Evolutionary conservation across 2,329 filamentous ascomycete species (phyloP), one percentile per base, ranked within the genome.

Genomic region (Orbilia quercus): DNA sequence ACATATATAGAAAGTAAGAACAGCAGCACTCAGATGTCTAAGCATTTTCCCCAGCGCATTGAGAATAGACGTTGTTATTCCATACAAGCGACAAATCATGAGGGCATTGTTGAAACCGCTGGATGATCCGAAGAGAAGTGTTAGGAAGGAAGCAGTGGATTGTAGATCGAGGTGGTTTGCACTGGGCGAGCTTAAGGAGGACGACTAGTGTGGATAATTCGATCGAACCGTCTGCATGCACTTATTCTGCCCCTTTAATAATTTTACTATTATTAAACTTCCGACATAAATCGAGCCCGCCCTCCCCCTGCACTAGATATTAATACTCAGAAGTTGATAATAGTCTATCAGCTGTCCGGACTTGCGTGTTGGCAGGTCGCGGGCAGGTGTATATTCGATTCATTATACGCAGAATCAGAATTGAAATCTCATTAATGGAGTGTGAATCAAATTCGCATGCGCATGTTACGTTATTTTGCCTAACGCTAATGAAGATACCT

Each of bases 91-190:
- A 53, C 82, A 85, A 53, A 87, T 90, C 7, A 81, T 88, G 51
- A 84, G 85, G 77, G 82, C 83, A 20, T 79, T 90, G 76, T 81
- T 83, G 47, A 79, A 77, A 14, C 84, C 85, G 23, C 78, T 90
- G 75, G 88, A 90, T 81, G 88, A 90, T 79, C 81, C 82, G 31
- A 89, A 87, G 80, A 81, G 88, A 74, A 83, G 84, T 78, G 88
- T 90, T 7, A 82, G 88, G 44, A 84, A 85, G 74, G 86, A 86
- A 69, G 77, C 76, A 6, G 76, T 78, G 9, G 74, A 77, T 50
- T 77, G 76, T 60, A 63, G 77, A 25, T 73, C 73, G 2, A 76
- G 63, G 36, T 78, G 77, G 77, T 76, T 76, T 31, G 69, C 75
- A 28, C 59, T 78, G 45, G 77, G 75, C 53, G 77, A 78, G 31